Evolutionary conservation across 345 rosid genomes (phyloP), one percentile per base, ranked within the genome.

Genomic region (Durio zibethinus): DNA sequence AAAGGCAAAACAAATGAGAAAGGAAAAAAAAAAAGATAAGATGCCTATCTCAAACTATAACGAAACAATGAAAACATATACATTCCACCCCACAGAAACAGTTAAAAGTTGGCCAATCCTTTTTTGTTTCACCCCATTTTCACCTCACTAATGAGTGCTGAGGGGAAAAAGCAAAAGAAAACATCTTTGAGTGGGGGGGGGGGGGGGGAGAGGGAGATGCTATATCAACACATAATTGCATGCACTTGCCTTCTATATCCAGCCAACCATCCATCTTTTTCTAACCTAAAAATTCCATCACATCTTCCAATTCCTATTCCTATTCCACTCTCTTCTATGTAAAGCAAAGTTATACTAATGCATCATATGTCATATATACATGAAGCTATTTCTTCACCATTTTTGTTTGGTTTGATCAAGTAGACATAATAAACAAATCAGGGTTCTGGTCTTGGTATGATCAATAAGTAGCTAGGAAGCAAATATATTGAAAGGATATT

Each of bases 131-230:
- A 45, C 54, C 76, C 77, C 27, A 53, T 74, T 72, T 43, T 61
- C 77, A 47, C 78, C 76, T 43, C 47, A 31, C 33, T 64, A 78
- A 80, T 83, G 81, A 80, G 80, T 82, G 81, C 83, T 50, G 2
- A n/a, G 48, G 43, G 42, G 73, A n/a, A 76, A 80, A 81, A 77
- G 72, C 62, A 62, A 80, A 82, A 79, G 47, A 43, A 77, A 62
- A 52, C 56, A 72, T 33, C 15, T 5, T 23, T 29, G 27, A 84
- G 86, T 84, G 64, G 87, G 80, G 54, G 82, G 67, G n/a, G n/a
- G n/a, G n/a, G n/a, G n/a, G n/a, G n/a, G n/a, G n/a, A n/a, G n/a
- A n/a, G n/a, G n/a, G n/a, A n/a, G n/a, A n/a, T n/a, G 80, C 74
- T 60, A 43, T 40, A 18, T 64, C 21, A 75, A 31, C 59, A 70